A percentile compares a stretch with the other conserved stretches of the same genome.
phyloP scores from a whole-genome alignment of 192 early-diverging fungal genomes.

The Chytriomyces sp. region DNA sequence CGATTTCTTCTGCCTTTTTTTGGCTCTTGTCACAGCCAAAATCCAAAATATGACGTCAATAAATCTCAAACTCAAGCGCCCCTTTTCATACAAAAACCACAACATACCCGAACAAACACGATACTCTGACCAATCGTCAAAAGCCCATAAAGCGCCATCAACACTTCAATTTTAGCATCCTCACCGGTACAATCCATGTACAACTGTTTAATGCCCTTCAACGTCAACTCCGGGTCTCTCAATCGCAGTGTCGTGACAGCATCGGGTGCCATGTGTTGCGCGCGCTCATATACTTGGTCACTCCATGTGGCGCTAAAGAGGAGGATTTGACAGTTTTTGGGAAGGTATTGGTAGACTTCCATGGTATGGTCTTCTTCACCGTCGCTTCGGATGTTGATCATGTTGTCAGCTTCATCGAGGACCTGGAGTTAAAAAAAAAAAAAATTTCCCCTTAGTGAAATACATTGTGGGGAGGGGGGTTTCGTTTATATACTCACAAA shows the following conservation, averaged over 20 bases:
- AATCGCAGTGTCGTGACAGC: neutral
- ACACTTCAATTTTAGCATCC: slow-evolving; percentile 56
- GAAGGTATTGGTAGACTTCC: neutral
- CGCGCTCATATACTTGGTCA: neutral
- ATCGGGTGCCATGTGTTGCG: neutral
- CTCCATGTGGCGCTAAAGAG: neutral
- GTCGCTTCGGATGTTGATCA: neutral
- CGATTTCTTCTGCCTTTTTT: neutral
- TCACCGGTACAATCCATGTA: slow-evolving; percentile 77
- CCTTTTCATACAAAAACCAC: neutral
- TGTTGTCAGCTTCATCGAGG: neutral
- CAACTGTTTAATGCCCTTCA: neutral
- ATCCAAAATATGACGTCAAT: neutral
- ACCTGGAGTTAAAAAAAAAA: no score
- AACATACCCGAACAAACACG: slow-evolving; percentile 74
- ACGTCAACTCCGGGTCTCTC: slow-evolving; percentile 4
- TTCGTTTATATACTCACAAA: neutral
- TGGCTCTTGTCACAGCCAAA: neutral
- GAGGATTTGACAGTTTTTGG: slow-evolving; percentile 2
- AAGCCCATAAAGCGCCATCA: slow-evolving; percentile 45
- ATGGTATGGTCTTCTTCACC: neutral
- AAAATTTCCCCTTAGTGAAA: no score
- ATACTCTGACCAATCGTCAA: slow-evolving; percentile 85
- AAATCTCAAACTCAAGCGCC: neutral
- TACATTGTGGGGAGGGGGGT: no score